These are phyloP conservation scores for Volvariella surrecta DNA, from an alignment of 1,284 basidiomycete genomes.

Conservation along the genomic window DNA sequence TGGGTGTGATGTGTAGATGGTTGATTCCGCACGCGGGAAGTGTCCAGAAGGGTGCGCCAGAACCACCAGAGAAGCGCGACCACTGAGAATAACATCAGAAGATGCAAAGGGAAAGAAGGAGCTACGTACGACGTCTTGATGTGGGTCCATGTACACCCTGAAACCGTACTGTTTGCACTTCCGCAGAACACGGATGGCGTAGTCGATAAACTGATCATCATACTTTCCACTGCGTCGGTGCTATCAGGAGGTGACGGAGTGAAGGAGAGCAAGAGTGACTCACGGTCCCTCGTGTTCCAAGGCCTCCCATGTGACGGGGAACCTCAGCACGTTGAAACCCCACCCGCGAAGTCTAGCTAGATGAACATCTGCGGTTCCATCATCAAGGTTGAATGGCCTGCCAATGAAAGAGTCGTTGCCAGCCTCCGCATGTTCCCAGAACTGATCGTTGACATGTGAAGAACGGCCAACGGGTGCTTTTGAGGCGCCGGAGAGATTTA, in stretches of 20 bases:
- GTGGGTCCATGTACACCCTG: slow-evolving; percentile 90
- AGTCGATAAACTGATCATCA: slow-evolving; percentile 90
- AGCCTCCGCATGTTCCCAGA: slow-evolving; percentile 81
- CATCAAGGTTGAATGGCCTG: slow-evolving; percentile 74
- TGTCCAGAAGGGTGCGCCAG: slow-evolving; percentile 95
- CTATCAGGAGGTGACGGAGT: background rate
- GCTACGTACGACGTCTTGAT: slow-evolving; percentile 85
- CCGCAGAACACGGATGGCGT: slow-evolving; percentile 77
- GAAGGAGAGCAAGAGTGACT: slow-evolving; percentile 29
- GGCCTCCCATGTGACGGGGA: slow-evolving; percentile 92
- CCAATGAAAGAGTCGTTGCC: slow-evolving; percentile 71
- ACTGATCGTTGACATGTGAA: slow-evolving; percentile 61
- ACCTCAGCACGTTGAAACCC: slow-evolving; percentile 94
- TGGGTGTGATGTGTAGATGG: slow-evolving; percentile 77
- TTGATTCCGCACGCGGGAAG: slow-evolving; percentile 88
- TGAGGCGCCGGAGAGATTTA: slow-evolving; percentile 86
- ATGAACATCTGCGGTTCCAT: slow-evolving; percentile 85
- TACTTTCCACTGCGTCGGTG: slow-evolving; percentile 67
- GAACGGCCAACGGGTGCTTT: slow-evolving; percentile 77
- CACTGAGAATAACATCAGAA: slow-evolving; percentile 45
- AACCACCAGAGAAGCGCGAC: slow-evolving; percentile 95
- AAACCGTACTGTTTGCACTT: slow-evolving; percentile 97
- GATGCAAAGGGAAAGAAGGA: slow-evolving; percentile 1
- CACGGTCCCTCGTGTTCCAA: slow-evolving; percentile 91
- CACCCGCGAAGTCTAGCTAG: slow-evolving; percentile 79